Evolutionary conservation across 805 yeast genomes (phyloP), one percentile per base, ranked within the genome.

Genomic region (Saccharomycopsis malanga): DNA sequence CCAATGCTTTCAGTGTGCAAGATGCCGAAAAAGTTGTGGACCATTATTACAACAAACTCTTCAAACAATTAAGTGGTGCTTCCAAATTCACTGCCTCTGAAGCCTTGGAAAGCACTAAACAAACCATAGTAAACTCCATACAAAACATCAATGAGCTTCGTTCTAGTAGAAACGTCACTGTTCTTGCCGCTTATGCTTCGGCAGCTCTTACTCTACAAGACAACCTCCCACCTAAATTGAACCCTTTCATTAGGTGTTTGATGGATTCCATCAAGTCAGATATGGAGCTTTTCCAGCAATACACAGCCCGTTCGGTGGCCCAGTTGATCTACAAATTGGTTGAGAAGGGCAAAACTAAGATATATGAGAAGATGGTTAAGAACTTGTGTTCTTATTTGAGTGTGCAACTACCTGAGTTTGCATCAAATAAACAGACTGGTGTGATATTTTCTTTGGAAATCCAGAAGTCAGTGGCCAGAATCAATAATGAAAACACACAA

Each of bases 351-450:
- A 87, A 88, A 58, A 61, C 60, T n/a, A 80, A 79, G 32, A 93
- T 91, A 1, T 79, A 91, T 2, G 94, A 87, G 56, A 93, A 93
- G 61, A 83, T 94, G 54, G 77, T 87, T 38, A 91, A 87, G 61
- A 93, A 93, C 59, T 67, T 94, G 47, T 86, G 96, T 66, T 95
- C 91, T 0, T 91, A 91, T 60, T 61, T 93, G 44, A 93, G 98
- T 66, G 96, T 93, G 2, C 97, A 89, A 60, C 96, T 91, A 27
- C 98, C 98, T 2, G 97, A 87, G 58, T 93, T 87, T 59, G 70
- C 71, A 14, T 81, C 83, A 39, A 84, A 85, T 56, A 73, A 75
- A 34, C 63, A 65, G 12, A 41, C 48, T 10, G 14, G 32, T 12
- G 49, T 24, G 9, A 51, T 51, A 12, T 51, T 48, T 15, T 48